Base-by-base conservation (phyloP, 768 basidiomycete species). In the Nevesoporus exiguus region DNA sequence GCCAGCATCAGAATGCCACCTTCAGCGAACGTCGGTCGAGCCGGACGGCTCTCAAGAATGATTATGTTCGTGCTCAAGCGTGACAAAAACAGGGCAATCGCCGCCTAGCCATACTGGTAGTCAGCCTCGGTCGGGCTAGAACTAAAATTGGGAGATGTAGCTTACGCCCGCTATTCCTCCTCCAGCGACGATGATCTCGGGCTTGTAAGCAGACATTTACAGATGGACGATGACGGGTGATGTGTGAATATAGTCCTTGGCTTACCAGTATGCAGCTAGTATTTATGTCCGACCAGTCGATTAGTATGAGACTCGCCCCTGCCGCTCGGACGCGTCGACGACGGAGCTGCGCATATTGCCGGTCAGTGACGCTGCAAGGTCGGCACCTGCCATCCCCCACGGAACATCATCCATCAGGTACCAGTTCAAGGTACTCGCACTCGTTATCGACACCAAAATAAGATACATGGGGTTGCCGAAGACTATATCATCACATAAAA, bases 101-200 rank as follows among this genome's bases (percentile, higher is more conserved):
- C 57, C 1, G 59, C 50, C 67, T 69, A 27, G 36, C 34, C 9
- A 25, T 33, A 37, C 17, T 0, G 40, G 24, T 22, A 40, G 46
- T 54, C 44, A 57, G 17, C 19, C 22, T 30, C 17, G 14, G n/a
- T 37, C 44, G 21, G 45, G 15, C 6, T 2, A 29, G 19, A 10
- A 47, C 22, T 15, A 17, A 19, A 15, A 22, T 25, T 27, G 33
- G 49, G 47, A 39, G 34, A 42, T 15, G 42, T 25, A 17, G 60
- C 69, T 54, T 51, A 58, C 68, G 47, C 68, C 69, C 22, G 61
- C 46, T 54, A 67, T 55, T 3, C 67, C 67, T 53, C 62, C 69
- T 17, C 67, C 67, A 8, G 59, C 67, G 24, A 69, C 42, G 46
- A 70, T 61, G 31, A 70, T 62, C 29, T 68, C 58, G 25, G 52